A percentile compares a stretch with the other conserved stretches of the same genome.
These are phyloP conservation scores for Penicillium expansum DNA, from an alignment of 2,329 filamentous ascomycete genomes.

Conservation along the genomic window DNA sequence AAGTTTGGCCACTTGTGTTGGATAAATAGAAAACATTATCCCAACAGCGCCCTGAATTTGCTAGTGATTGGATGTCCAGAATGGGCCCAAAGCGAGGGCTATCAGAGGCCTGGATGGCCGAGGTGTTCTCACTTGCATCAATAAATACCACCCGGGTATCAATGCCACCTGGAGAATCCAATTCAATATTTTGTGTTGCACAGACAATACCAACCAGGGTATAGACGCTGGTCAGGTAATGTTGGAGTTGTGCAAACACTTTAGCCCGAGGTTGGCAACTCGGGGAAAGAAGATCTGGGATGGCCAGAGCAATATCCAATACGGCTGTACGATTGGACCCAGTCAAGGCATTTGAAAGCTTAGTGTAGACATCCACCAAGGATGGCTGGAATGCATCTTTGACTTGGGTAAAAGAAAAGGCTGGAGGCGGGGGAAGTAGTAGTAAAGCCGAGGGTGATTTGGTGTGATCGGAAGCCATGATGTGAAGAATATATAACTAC, in stretches of 20 bases:
- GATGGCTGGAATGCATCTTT: constrained; percentile 60
- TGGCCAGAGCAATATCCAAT: constrained; percentile 62
- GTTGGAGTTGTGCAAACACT: constrained; percentile 67
- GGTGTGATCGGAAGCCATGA: constrained; percentile 26
- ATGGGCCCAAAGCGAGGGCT: constrained; percentile 47
- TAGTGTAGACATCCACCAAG: constrained; percentile 54
- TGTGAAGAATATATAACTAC: constrained; percentile 7
- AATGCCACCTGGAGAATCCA: constrained; percentile 67
- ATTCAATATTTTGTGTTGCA: constrained; percentile 59
- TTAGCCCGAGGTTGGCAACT: constrained; percentile 52
- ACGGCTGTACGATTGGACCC: constrained; percentile 35
- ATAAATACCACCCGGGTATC: constrained; percentile 74
- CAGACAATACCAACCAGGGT: constrained; percentile 72
- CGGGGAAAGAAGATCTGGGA: constrained; percentile 58
- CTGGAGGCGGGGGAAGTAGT: constrained; percentile 61
- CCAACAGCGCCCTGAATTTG: constrained; percentile 36
- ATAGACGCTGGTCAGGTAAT: constrained; percentile 74
- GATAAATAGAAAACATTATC: constrained; percentile 33
- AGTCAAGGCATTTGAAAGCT: constrained; percentile 42
- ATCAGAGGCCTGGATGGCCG: constrained; percentile 24
- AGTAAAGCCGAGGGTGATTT: constrained; percentile 48
- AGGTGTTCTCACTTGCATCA: constrained; percentile 44
- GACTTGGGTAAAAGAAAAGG: constrained; percentile 52
- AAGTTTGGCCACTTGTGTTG: constrained; percentile 26
- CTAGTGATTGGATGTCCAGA: constrained; percentile 49